Evolutionary conservation across 768 basidiomycete species (phyloP).

Genomic region (Termitomyces sp.): DNA sequence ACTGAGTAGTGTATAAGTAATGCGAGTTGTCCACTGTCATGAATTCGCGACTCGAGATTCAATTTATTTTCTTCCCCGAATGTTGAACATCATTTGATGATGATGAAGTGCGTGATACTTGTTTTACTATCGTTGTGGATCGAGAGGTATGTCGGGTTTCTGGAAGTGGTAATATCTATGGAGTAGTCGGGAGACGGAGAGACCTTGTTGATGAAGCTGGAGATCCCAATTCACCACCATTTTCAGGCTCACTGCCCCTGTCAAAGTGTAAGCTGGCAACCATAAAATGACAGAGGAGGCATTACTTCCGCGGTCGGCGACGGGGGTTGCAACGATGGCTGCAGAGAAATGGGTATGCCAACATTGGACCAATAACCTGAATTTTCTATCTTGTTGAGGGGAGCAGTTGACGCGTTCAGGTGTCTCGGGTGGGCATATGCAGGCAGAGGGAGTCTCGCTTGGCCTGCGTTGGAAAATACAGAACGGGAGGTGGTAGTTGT

Average conservation of each 20-base stretch:
- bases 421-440: neutral
- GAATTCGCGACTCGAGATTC: too few relatives aligned
- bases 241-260: conserved; percentile 4
- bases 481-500: neutral
- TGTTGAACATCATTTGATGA: neutral
- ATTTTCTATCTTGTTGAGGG: neutral
- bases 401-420: neutral
- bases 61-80: neutral
- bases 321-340: neutral
- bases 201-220: conserved; percentile 12
- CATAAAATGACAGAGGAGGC: conserved; percentile 13
- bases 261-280: conserved; percentile 9
- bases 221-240: conserved; percentile 7
- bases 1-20: neutral
- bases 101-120: neutral
- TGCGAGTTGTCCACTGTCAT: neutral
- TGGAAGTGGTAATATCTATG: conserved; percentile 10
- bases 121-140: neutral
- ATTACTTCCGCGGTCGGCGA: neutral
- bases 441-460: neutral
- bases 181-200: conserved; percentile 19
- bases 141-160: neutral
- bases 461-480: neutral
- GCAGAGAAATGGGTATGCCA: neutral
- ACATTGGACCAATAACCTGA: neutral